phyloP scores from a whole-genome alignment of 148 eudicot genomes.

The Beta vulgaris region DNA sequence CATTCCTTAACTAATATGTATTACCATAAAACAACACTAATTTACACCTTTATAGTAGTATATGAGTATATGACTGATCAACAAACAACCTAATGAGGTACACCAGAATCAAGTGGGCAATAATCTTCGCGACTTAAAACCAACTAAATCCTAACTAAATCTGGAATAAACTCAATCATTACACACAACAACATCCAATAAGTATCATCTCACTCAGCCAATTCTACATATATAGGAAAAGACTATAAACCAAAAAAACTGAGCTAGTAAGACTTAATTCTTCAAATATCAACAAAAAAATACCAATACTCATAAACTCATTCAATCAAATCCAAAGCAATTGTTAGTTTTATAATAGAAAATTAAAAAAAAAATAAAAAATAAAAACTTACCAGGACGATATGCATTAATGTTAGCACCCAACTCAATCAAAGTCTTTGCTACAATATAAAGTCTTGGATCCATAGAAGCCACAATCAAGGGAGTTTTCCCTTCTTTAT shows the following conservation, averaged over 20 bases:
- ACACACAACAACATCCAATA: not conserved
- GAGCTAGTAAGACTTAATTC: not conserved
- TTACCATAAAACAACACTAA: not conserved
- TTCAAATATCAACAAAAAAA: slow-evolving; percentile 1
- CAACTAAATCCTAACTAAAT: not conserved
- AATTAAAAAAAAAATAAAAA: not conserved
- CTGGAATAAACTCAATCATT: not conserved
- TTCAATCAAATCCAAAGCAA: not conserved
- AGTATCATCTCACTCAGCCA: not conserved
- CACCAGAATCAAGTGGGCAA: not conserved
- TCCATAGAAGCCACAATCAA: slow-evolving; percentile 53
- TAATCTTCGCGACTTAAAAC: not conserved
- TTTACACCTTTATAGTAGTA: too few relatives aligned
- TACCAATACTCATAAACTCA: not conserved
- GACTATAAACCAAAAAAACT: not conserved
- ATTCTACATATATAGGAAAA: not conserved
- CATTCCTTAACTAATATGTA: too few relatives aligned
- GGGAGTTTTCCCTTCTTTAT: slow-evolving; percentile 66
- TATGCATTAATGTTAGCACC: slow-evolving; percentile 60
- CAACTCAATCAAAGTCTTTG: slow-evolving; percentile 52
- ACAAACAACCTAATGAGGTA: not conserved
- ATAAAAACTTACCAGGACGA: slow-evolving; percentile 45
- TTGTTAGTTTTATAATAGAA: not conserved
- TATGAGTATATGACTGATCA: not conserved
- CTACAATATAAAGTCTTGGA: slow-evolving; percentile 38